Percentiles rank a stretch among this genome's conserved stretches.
phyloP scores from a whole-genome alignment of 2,329 filamentous ascomycete genomes.

The Alternaria arborescens region DNA sequence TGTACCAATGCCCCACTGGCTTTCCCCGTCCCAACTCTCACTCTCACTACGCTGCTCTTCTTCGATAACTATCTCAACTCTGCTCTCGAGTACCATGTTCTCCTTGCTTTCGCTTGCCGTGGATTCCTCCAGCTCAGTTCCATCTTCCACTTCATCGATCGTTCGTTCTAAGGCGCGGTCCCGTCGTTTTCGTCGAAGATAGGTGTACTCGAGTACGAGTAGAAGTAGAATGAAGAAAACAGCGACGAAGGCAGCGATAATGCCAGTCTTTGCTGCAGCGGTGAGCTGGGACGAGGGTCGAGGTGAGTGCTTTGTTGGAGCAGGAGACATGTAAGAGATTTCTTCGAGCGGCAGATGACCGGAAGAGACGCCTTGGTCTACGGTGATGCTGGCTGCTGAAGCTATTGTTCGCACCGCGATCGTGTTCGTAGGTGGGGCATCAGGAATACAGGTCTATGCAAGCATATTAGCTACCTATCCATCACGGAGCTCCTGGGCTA shows the following conservation, averaged over 20 bases:
- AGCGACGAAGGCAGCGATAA: constrained; percentile 12
- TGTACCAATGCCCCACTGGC: constrained; percentile 13
- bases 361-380: background rate
- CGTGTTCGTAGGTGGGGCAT: background rate
- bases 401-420: background rate
- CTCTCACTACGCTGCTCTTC: constrained; percentile 18
- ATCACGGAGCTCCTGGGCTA: constrained; percentile 6
- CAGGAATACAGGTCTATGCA: background rate
- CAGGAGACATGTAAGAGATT: background rate
- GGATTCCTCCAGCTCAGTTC: constrained; percentile 6
- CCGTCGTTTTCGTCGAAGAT: constrained; percentile 27
- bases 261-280: constrained; percentile 13
- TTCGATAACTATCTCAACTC: constrained; percentile 35
- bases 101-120: constrained; percentile 26
- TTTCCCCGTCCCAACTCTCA: background rate
- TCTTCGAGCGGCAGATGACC: background rate
- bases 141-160: constrained; percentile 31
- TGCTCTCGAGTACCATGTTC: constrained; percentile 36
- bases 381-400: background rate
- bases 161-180: constrained; percentile 28
- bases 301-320: background rate
- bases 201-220: constrained; percentile 24
- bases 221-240: constrained; percentile 17
- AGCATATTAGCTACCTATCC: background rate
- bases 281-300: constrained; percentile 7